A percentile compares a stretch with the other conserved stretches of the same genome.
Evolutionary conservation across 306 rosid species (phyloP).

Genomic region (Quercus engelmannii): DNA sequence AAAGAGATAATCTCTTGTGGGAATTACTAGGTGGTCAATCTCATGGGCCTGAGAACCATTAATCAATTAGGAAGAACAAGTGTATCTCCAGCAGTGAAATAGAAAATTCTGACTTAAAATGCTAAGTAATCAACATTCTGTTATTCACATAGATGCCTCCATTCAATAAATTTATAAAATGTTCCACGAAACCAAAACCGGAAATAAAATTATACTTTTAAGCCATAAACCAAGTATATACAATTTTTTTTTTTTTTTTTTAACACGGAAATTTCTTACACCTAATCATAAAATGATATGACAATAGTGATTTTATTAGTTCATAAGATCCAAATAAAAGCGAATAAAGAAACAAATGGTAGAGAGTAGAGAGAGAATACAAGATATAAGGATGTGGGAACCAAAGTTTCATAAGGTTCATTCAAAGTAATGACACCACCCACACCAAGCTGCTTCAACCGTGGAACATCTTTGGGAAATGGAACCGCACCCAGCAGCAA

Average conservation of each 20-base stretch:
- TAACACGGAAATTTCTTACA: background rate
- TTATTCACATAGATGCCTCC: background rate
- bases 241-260: no score
- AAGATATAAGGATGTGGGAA: constrained; percentile 66
- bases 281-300: background rate
- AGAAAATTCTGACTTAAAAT: background rate
- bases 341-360: background rate
- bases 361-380: constrained; percentile 39
- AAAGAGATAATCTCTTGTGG: constrained; percentile 95
- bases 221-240: background rate
- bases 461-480: constrained; percentile 94
- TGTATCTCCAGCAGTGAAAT: background rate
- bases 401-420: constrained; percentile 92
- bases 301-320: constrained; percentile 5
- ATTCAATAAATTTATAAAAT: background rate
- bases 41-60: constrained; percentile 69
- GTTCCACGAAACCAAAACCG: background rate
- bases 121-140: background rate
- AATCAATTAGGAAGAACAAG: constrained; percentile 23
- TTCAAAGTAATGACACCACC: constrained; percentile 95
- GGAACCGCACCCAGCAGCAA: constrained; percentile 91
- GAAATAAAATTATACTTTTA: background rate
- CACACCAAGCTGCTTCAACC: constrained; percentile 85
- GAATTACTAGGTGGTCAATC: constrained; percentile 87
- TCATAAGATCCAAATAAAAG: background rate